Evolutionary conservation across 169 alveolate species (phyloP), one percentile per base, ranked within the genome.

Genomic region (Cryptosporidium meleagridis): DNA sequence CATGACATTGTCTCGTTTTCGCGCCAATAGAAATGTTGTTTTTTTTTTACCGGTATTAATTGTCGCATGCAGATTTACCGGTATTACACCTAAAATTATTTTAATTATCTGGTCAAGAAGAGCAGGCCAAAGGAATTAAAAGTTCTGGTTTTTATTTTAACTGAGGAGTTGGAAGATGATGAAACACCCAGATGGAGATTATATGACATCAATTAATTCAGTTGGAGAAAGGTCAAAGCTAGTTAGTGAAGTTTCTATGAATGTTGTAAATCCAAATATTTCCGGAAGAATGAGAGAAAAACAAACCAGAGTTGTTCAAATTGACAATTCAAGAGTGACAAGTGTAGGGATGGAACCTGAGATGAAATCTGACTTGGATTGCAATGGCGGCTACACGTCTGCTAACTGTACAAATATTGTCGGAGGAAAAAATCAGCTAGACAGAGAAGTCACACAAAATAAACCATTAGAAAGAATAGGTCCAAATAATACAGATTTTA

Each of bases 51-150:
- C 89, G 89, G 89, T 48, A 26, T 53, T 37, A 44, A 26, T 69
- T 55, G 75, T 59, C 68, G 89, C 89, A 80, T 80, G 89, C 89
- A 80, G 75, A 80, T 80, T 7, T 65, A 62, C 75, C 73, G 89
- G 89, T 67, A 80, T 45, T 14, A 55, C 37, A 55, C 67, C 67
- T 55, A 35, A 55, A 55, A 55, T 53, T 16, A 55, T 55, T 55
- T 55, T 55, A 55, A 55, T 21, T 55, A 55, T 55, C 26, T 55
- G 67, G 67, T 55, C 67, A n/a, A 55, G 16, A 55, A 55, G 67
- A 48, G 33, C 70, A 67, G 75, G 52, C 59, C 69, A 41, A 41
- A 65, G 65, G 29, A 62, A 61, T 61, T 29, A 39, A 80, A 70
- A 31, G 68, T 23, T 61, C 41, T 65, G 37, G 73, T 23, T 21